A percentile compares a stretch with the other conserved stretches of the same genome.
Conservation (phyloP, 2,329 filamentous ascomycete species). For the Davidsoniella virescens region DNA sequence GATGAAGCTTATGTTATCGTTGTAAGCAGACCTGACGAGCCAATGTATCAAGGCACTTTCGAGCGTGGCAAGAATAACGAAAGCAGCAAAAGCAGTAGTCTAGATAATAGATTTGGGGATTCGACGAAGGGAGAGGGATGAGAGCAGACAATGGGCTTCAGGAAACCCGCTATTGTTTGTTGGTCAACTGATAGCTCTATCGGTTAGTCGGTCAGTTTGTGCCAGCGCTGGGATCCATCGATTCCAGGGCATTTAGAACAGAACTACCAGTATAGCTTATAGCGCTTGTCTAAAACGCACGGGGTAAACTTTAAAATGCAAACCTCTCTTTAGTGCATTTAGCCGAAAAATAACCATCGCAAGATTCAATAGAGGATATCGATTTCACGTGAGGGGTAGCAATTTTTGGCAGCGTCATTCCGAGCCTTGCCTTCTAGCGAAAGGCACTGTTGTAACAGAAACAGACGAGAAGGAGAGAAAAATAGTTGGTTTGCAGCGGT, state of each 20-base stretch:
- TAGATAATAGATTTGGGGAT: neutral
- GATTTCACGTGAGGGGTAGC: conserved; percentile 10
- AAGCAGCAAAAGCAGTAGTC: neutral
- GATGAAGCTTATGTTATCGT: neutral
- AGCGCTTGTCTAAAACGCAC: conserved; percentile 2
- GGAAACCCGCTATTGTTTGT: neutral
- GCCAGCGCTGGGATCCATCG: too few species aligned
- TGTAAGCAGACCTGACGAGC: neutral
- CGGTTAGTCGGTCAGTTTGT: too few species aligned
- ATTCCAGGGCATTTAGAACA: neutral
- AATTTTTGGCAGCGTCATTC: neutral
- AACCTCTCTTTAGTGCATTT: neutral
- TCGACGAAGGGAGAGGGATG: neutral
- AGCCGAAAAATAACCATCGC: conserved; percentile 2
- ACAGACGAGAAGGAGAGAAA: too few species aligned
- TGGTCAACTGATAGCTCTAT: neutral
- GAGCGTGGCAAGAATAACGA: neutral
- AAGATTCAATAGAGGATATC: neutral
- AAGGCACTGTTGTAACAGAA: too few species aligned
- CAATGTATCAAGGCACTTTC: neutral
- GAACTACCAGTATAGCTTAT: neutral
- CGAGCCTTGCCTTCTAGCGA: too few species aligned
- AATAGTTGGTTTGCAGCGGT: too few species aligned
- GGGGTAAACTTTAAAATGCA: conserved; percentile 9
- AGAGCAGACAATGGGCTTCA: neutral